Conservation (phyloP, 176 grass and related monocot genomes). For the Carex cristatella region DNA sequence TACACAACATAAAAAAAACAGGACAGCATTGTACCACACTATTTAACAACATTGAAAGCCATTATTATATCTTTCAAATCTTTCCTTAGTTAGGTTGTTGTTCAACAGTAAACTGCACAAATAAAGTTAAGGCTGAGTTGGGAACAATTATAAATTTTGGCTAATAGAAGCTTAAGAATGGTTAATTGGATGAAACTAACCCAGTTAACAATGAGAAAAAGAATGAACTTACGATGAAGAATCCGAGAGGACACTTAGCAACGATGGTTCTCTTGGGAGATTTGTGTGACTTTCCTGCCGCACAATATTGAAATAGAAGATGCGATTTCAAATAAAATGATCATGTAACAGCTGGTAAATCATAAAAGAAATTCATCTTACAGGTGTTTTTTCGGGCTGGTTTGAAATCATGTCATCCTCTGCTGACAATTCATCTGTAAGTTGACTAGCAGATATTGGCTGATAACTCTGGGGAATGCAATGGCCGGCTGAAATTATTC, state of each 20-base stretch:
- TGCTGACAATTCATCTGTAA: constrained; percentile 52
- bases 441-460: constrained; percentile 55
- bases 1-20: background rate
- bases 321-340: background rate
- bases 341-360: background rate
- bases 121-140: background rate
- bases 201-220: background rate
- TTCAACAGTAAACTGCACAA: background rate
- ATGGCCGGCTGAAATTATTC: constrained; percentile 59
- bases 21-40: background rate
- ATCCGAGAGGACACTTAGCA: constrained; percentile 80
- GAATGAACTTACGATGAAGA: constrained; percentile 63
- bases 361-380: constrained; percentile 39
- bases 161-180: background rate
- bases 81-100: background rate
- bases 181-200: background rate
- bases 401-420: constrained; percentile 45
- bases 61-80: background rate
- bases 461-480: constrained; percentile 51
- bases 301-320: constrained; percentile 18
- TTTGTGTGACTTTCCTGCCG: constrained; percentile 51
- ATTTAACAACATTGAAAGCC: background rate
- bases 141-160: background rate
- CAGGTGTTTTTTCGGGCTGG: constrained; percentile 43
- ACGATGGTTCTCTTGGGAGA: constrained; percentile 46